Base-by-base conservation (phyloP, 768 basidiomycete genomes). In the Leccinum boreale region DNA sequence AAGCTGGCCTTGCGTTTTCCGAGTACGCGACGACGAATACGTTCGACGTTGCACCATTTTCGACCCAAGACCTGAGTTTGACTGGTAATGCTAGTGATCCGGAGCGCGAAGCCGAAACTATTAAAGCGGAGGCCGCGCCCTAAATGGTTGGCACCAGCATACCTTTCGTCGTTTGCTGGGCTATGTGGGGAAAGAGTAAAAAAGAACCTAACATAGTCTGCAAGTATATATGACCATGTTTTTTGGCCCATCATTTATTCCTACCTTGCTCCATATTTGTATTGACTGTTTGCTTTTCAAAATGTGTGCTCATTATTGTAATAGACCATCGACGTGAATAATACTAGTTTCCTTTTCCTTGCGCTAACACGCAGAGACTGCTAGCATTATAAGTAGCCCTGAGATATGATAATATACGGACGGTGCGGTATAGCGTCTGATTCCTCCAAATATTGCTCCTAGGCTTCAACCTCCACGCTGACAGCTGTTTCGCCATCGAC, bases 1-100 rank as follows among this genome's bases (percentile, higher is more conserved):
- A 82, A 68, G 73, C 85, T 36, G 84, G 84, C 24, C 77, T 90
- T 62, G 80, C 85, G 35, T 92, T 90, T 70, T 75, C 83, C 55
- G 90, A 92, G 72, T 92, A 85, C 36, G 80, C 80, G 50, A 73
- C 85, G 14, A 80, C 81, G 53, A 82, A 80, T 58, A 71, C 83
- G 17, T 92, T 90, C 64, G 90, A 92, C 70, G 89, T 90, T 50
- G 66, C 81, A 33, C 79, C 77, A n/a, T 89, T 89, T 71, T 74
- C 81, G 50, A 75, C 84, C 36, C 86, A 86, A 64, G 89, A 90
- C 60, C 68, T 92, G 62, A 81, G 80, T 56, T 79, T 91, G 65
- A 50, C 77, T 63, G 79, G 83, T 53, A 77, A 81, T 54, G 59
- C 70, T 44, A 83, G 81, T 68, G 87, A 89, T 60, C 71, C 84